Evolutionary conservation across 179 eudicot species (phyloP), one percentile per base, ranked within the genome.

Genomic region (Vitellaria paradoxa): DNA sequence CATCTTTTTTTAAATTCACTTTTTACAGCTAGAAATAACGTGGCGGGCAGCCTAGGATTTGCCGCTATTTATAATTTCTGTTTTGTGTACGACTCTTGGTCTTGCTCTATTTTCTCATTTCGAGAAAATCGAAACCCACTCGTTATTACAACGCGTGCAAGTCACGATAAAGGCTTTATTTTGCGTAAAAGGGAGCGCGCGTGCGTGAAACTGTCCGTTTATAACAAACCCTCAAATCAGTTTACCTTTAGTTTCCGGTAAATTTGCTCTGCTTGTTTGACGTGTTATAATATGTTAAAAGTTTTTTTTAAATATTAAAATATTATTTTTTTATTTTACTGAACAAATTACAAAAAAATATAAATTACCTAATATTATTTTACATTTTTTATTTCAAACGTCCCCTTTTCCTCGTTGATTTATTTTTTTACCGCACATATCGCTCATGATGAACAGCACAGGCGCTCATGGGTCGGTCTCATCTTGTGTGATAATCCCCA

Each of bases 11-110:
- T 47, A 68, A 18, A n/a, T 20, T 20, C 20, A 68, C 56, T 68
- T 65, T 85, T 88, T 85, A 88, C 91, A 88, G 93, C 87, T 85
- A 84, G 73, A 79, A 72, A 59, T 74, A 90, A 88, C 91, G 81
- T 90, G 91, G 91, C 83, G 86, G 86, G 90, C 87, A 87, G 73
- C 88, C 80, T 90, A 78, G 90, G 73, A 75, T 76, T 77, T 65
- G 83, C 82, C 85, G 92, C 91, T 88, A 85, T 87, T 30, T 83
- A 84, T 76, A 82, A 84, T 18, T 61, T 80, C 4, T 81, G 67
- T 53, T 55, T 56, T 53, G 89, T 62, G 89, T 84, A 90, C 87
- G 86, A 82, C 81, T 78, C 78, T 82, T 78, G 82, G 85, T 78
- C 71, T 71, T 77, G 75, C 86, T 79, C 73, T 82, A 84, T 84